phyloP scores from a whole-genome alignment of 2,329 filamentous ascomycete genomes.

The Saccharata proteae region DNA sequence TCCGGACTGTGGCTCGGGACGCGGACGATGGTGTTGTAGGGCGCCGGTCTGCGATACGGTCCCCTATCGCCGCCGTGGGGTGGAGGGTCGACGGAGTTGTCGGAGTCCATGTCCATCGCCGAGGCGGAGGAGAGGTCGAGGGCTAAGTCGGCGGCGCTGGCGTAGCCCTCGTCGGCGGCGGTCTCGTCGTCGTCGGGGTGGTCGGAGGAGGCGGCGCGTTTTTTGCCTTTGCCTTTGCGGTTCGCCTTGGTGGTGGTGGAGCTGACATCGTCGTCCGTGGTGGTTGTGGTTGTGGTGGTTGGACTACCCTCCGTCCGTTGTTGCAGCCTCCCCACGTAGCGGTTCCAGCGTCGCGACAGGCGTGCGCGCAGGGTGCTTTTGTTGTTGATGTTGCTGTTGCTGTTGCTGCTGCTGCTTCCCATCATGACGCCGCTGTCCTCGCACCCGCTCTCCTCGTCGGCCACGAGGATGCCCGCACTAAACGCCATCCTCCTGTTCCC shows the following conservation, averaged over 20 bases:
- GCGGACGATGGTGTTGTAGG: conserved; percentile 14
- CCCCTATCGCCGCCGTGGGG: conserved; percentile 10
- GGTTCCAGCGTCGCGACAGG: no score
- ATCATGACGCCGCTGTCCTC: conserved; percentile 1
- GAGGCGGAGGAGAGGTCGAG: conserved; percentile 23
- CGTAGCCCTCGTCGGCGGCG: conserved; percentile 9
- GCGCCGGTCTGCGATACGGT: conserved; percentile 1
- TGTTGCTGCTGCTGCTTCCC: no score
- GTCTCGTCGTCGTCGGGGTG: conserved; percentile 2
- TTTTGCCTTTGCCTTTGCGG: conserved; percentile 7
- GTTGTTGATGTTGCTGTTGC: no score
- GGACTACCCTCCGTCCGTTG: no score
- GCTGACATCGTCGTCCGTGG: no score
- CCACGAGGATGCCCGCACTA: background rate
- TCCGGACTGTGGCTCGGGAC: conserved; percentile 21
- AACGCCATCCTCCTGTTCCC: background rate
- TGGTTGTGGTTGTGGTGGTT: no score
- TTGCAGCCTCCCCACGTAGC: no score
- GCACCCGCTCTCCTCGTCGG: no score
- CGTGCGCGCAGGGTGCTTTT: no score
- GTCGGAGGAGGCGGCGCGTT: conserved; percentile 2
- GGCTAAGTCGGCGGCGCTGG: conserved; percentile 6
- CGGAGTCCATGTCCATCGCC: conserved; percentile 20
- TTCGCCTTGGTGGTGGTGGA: no score
- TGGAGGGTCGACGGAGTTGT: conserved; percentile 14